These are phyloP conservation scores for Naegleria gruberi DNA, from an alignment of 208 protist genomes.

Conservation along the genomic window DNA sequence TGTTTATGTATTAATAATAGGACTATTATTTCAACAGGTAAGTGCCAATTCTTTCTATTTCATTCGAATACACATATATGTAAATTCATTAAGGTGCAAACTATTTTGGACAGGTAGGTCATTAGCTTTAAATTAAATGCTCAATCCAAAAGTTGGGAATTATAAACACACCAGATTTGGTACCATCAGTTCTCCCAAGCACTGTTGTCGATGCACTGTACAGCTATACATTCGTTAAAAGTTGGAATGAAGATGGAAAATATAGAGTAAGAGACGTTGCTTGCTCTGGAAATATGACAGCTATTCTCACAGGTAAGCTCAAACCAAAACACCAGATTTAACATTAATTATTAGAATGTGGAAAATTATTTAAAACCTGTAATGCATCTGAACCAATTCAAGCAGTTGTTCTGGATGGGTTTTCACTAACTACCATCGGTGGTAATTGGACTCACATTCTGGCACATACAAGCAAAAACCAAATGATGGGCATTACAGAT, in stretches of 20 bases:
- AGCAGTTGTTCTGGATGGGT: background rate
- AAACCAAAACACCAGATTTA: no score
- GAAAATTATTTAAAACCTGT: background rate
- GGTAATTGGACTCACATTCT: background rate
- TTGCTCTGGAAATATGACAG: background rate
- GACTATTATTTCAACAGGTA: background rate
- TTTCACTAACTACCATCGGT: background rate
- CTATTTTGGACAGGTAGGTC: background rate
- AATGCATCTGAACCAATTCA: background rate
- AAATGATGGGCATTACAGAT: background rate
- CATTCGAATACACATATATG: no score
- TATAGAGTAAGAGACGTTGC: background rate
- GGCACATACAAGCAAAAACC: background rate
- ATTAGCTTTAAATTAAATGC: background rate
- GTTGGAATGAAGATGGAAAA: background rate
- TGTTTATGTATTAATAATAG: background rate
- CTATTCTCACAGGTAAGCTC: background rate
- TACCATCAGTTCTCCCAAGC: background rate
- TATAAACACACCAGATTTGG: background rate
- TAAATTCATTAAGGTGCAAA: no score
- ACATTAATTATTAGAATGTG: no score
- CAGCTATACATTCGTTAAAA: background rate
- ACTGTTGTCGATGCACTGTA: background rate
- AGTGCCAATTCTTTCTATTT: no score
- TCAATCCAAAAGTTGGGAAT: background rate